Percentiles rank a stretch among this genome's conserved stretches.
These are phyloP conservation scores for Odontarrhena argentea DNA, from an alignment of 345 rosid species.

Conservation along the genomic window DNA sequence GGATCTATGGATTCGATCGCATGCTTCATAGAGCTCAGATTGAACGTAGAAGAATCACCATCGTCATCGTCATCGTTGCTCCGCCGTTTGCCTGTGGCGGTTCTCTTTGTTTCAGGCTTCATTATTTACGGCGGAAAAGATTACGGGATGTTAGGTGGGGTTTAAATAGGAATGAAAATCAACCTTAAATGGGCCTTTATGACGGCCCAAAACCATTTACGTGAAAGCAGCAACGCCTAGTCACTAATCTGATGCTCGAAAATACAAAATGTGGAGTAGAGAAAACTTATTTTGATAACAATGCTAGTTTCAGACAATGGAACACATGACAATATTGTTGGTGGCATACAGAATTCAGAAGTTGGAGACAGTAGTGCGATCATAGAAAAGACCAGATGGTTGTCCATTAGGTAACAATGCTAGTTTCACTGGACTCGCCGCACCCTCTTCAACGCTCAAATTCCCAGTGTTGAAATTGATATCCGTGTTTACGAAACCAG, in stretches of 20 bases:
- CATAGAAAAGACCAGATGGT: constrained; percentile 54
- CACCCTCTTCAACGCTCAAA: constrained; percentile 51
- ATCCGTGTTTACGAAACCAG: constrained; percentile 57
- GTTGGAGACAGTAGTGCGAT: constrained; percentile 38
- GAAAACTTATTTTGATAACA: too few species aligned
- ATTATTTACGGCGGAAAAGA: constrained; percentile 4
- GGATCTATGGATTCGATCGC: constrained; percentile 20
- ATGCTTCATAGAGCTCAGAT: constrained; percentile 5
- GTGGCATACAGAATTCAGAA: constrained; percentile 22
- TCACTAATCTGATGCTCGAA: too few species aligned
- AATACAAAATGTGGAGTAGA: too few species aligned
- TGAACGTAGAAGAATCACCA: constrained; percentile 1
- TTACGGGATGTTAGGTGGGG: neutral
- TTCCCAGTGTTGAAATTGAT: constrained; percentile 42
- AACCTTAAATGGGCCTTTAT: neutral
- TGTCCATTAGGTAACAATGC: constrained; percentile 48
- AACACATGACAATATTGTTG: neutral
- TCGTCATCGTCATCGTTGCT: neutral
- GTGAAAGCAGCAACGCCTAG: neutral
- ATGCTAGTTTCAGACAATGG: too few species aligned
- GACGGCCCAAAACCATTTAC: neutral
- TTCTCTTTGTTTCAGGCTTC: constrained; percentile 26
- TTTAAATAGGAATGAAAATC: neutral
- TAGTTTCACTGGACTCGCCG: constrained; percentile 43
- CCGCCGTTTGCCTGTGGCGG: neutral